These are phyloP conservation scores for Pseudocercospora crystallina DNA, from an alignment of 2,329 filamentous ascomycete species.

Conservation along the genomic window DNA sequence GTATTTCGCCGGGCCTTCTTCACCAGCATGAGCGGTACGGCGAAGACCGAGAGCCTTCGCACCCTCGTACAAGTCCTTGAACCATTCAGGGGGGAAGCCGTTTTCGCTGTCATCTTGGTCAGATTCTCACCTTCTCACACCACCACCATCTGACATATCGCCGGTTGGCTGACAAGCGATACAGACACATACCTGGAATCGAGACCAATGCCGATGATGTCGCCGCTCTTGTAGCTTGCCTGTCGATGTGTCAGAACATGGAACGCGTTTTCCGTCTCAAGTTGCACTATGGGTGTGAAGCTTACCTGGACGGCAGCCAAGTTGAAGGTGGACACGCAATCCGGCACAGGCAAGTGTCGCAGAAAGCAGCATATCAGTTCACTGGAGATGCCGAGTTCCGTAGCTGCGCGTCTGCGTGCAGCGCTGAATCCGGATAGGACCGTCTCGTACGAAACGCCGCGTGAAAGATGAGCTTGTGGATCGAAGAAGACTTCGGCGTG, in stretches of 20 bases:
- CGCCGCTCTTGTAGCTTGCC: neutral
- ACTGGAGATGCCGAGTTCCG: constrained; percentile 63
- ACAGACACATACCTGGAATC: constrained; percentile 47
- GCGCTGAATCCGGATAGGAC: constrained; percentile 63
- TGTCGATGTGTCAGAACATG: neutral
- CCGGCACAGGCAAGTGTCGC: constrained; percentile 63
- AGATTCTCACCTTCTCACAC: too few species aligned
- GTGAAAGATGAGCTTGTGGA: constrained; percentile 68
- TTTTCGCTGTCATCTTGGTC: constrained; percentile 41
- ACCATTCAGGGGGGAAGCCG: constrained; percentile 51
- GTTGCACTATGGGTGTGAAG: constrained; percentile 36
- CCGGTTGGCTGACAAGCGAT: too few species aligned
- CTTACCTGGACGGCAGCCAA: constrained; percentile 44
- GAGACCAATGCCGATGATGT: constrained; percentile 63
- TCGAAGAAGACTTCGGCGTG: constrained; percentile 82
- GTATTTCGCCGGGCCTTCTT: constrained; percentile 69
- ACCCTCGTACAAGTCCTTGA: constrained; percentile 60
- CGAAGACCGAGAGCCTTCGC: constrained; percentile 55
- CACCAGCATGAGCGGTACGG: constrained; percentile 73
- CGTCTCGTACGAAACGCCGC: constrained; percentile 63
- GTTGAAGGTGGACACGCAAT: constrained; percentile 53
- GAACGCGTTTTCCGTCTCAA: constrained; percentile 39
- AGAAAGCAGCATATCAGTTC: constrained; percentile 72
- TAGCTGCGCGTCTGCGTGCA: constrained; percentile 60
- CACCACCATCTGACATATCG: too few species aligned